These are phyloP conservation scores for Vachellia pachyceras DNA, from an alignment of 306 rosid species.

Conservation along the genomic window DNA sequence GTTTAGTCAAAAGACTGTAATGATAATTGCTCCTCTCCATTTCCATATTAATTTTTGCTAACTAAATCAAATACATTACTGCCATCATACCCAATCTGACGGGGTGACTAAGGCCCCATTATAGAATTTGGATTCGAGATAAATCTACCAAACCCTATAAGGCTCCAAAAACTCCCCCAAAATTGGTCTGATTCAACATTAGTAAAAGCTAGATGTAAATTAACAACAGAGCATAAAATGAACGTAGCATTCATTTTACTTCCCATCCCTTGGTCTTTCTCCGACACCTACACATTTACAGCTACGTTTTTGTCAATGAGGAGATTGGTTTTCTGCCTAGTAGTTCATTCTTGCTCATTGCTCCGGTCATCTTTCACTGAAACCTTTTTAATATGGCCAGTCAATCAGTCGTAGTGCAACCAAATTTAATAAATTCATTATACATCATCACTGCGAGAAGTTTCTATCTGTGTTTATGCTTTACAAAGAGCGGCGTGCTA, in stretches of 20 bases:
- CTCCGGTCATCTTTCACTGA: background rate
- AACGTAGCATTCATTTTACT: background rate
- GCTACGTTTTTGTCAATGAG: background rate
- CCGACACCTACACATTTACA: background rate
- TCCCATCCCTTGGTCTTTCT: conserved; percentile 2
- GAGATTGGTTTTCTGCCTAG: background rate
- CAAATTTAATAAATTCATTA: background rate
- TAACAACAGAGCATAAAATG: background rate
- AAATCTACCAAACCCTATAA: background rate
- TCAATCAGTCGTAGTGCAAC: background rate
- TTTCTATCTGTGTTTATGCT: background rate
- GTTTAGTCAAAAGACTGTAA: background rate
- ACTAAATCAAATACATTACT: background rate
- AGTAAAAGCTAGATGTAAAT: background rate
- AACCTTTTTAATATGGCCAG: background rate
- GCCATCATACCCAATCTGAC: background rate
- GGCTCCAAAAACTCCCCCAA: background rate
- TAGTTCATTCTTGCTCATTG: background rate
- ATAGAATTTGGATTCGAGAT: background rate
- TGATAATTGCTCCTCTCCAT: background rate
- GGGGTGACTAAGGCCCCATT: background rate
- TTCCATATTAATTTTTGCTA: background rate
- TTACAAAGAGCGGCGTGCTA: background rate
- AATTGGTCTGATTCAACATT: background rate
- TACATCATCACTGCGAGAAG: background rate